Base-by-base conservation (phyloP, 805 yeast species). In the Monosporozyma aquatica region DNA sequence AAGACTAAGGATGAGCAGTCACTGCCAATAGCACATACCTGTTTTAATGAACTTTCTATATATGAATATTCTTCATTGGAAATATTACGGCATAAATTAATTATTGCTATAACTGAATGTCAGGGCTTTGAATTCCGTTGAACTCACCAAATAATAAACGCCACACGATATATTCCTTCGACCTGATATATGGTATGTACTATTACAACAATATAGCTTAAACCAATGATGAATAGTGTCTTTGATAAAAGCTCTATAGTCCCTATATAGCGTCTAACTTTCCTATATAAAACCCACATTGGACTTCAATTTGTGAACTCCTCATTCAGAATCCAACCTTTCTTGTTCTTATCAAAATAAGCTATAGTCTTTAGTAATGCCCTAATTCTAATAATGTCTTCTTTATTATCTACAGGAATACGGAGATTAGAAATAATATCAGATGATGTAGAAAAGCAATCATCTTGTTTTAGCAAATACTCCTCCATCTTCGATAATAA, bases 11-110 rank as follows among this genome's bases (percentile, higher is more conserved):
- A 67, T 25, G 58, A 66, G 28, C 68, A 72, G 1, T 66, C 81
- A 38, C 63, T 89, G 14, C 97, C 97, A 0, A 66, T 82, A 13
- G 87, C 97, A 0, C 97, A 90, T 57, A 92, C 97, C 0, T 90
- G 98, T 53, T 90, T 92, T 67, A 92, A 90, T 57, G 95, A 90
- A 65, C 58, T 90, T 20, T 82, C 90, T 43, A 51, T 92, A 5
- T 82, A 78, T 60, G 78, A 78, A 28, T 90, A 90, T 59, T 50
- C 62, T 11, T 56, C 74, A 5, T 66, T 67, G 45, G 75, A 71
- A n/a, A 76, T 74, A 47, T 64, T 92, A 41, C 59, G 64, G 35
- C 42, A 55, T 1, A 89, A 85, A 60, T 60, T 90, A 44, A 56
- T 65, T n/a, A 55, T 70, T 48, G 95, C 97, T 0, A 72, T 90